Percentiles rank a stretch among this genome's conserved stretches.
These are phyloP conservation scores for Globisporangium nunn DNA, from an alignment of 352 stramenopile species.

Conservation along the genomic window DNA sequence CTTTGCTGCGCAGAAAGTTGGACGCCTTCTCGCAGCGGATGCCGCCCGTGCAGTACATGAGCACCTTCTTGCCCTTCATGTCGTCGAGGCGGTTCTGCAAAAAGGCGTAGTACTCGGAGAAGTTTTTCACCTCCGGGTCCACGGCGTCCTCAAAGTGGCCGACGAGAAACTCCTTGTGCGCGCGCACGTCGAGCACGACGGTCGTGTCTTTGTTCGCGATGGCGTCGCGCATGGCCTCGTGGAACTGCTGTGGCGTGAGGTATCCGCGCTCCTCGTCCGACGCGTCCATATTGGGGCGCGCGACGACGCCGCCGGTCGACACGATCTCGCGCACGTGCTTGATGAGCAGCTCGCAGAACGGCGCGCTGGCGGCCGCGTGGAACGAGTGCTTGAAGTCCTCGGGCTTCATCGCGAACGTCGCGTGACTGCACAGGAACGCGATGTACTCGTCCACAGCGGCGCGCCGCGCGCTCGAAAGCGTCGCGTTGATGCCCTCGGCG, in stretches of 20 bases:
- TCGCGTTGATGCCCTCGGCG: constrained; percentile 82
- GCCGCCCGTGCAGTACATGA: constrained; percentile 77
- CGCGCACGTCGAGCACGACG: constrained; percentile 54
- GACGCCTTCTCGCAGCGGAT: constrained; percentile 74
- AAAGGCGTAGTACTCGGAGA: constrained; percentile 70
- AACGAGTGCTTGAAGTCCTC: constrained; percentile 79
- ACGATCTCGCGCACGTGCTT: constrained; percentile 81
- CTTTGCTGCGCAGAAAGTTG: constrained; percentile 57
- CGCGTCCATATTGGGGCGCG: constrained; percentile 43
- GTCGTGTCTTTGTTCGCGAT: constrained; percentile 34
- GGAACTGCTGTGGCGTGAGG: constrained; percentile 72
- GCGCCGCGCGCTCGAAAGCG: constrained; percentile 41
- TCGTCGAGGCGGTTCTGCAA: constrained; percentile 48
- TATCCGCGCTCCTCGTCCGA: constrained; percentile 57
- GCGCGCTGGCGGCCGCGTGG: constrained; percentile 23
- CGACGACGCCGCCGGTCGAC: constrained; percentile 41
- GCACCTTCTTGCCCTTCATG: constrained; percentile 64
- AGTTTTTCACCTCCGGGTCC: constrained; percentile 65
- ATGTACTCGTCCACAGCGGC: constrained; percentile 61
- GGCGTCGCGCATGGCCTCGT: constrained; percentile 45
- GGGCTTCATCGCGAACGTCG: constrained; percentile 38
- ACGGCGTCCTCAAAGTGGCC: constrained; percentile 65
- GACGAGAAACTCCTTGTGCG: constrained; percentile 59
- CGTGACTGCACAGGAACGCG: constrained; percentile 37
- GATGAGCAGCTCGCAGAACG: constrained; percentile 60